Evolutionary conservation across 1,284 basidiomycete genomes (phyloP), one percentile per base, ranked within the genome.

Genomic region (Cryptococcus jaspeensis): DNA sequence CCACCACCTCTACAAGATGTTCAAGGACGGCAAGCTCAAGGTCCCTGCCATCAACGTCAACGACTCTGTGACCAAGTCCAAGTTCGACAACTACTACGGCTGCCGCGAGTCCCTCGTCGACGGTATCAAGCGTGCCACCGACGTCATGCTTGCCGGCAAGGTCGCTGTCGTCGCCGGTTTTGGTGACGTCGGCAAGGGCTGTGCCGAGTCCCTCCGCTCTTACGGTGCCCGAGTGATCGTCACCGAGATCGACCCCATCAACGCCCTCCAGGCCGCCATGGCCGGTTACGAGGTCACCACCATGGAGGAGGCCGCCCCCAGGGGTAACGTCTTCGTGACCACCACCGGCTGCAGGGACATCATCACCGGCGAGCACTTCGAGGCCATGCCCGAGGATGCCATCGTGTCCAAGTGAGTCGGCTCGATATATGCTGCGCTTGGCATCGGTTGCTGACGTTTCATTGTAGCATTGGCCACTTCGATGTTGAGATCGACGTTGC

Each of bases 111-210:
- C 95, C 51, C 90, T 99, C 67, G 96, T 99, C 67, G 95, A 99
- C 78, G 95, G 95, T 76, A 98, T 99, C 84, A 99, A 99, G 86
- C 92, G 95, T 77, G 95, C 95, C 61, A 99, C 95, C 70, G 95
- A 99, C 80, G 92, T 99, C 78, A 99, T 99, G 95, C 87, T 99
- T 77, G 96, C 96, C 71, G 95, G 95, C 60, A 99, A 99, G 83
- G 92, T 98, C 67, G 94, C 94, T 60, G 90, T 99, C 65, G 95
- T 99, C 70, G 95, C 95, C 70, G 95, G 95, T 62, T 99, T 90
- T 80, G 95, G 95, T 83, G 95, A 99, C 75, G 95, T 99, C 72
- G 95, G 95, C 70, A 99, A 99, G 82, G 95, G 95, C 63, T 99
- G 96, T 79, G 95, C 95, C 67, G 93, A 99, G 81, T 94, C 96